These are phyloP conservation scores for Fagus sylvatica DNA, from an alignment of 306 rosid species.

Conservation along the genomic window DNA sequence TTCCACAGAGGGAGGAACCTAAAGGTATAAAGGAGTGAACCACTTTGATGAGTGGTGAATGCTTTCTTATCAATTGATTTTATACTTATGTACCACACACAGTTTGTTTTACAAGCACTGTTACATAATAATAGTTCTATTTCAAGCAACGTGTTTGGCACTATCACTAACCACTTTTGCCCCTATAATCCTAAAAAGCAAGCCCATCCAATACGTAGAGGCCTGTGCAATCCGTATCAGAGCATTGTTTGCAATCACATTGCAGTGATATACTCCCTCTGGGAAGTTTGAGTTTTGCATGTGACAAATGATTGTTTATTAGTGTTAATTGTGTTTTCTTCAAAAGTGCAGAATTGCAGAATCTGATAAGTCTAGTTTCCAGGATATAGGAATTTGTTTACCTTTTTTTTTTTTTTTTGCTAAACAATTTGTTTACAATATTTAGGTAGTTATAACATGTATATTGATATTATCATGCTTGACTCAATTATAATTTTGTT, in stretches of 20 bases:
- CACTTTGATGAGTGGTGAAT: neutral
- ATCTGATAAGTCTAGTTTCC: neutral
- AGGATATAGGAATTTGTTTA: neutral
- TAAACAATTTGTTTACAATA: neutral
- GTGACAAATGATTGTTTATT: neutral
- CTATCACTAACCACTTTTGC: neutral
- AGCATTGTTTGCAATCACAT: neutral
- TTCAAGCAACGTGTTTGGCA: neutral
- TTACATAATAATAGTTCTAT: neutral
- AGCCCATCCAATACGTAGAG: neutral
- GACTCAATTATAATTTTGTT: neutral
- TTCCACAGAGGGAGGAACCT: slow-evolving; percentile 64
- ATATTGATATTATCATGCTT: neutral
- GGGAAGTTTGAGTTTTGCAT: neutral
- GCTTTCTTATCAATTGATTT: neutral
- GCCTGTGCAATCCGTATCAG: neutral
- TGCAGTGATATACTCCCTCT: neutral
- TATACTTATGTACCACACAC: neutral
- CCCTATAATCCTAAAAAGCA: neutral
- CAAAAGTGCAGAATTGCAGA: neutral
- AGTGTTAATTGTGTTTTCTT: neutral
- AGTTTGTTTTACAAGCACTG: slow-evolving; percentile 11
- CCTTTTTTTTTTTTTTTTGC: too few relatives aligned
- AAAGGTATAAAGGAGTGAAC: slow-evolving; percentile 47
- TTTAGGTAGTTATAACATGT: neutral